Conservation (phyloP, 192 early-diverging fungal genomes). For the Backusella macrospora region DNA sequence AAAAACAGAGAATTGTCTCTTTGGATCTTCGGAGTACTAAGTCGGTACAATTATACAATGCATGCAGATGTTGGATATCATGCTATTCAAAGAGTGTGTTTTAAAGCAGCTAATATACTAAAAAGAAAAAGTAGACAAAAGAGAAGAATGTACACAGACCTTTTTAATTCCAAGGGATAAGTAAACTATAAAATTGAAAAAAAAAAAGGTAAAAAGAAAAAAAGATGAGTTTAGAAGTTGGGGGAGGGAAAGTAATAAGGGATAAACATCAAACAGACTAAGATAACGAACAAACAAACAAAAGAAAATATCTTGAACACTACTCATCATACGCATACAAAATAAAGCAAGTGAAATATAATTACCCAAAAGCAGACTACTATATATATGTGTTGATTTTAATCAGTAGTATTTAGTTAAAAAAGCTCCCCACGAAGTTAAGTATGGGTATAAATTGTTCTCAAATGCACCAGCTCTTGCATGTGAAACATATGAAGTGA, state of each 20-base stretch:
- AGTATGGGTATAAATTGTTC: not conserved
- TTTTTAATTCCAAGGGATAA: conserved; percentile 14
- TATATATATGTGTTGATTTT: not conserved
- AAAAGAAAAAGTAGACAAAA: conserved; percentile 2
- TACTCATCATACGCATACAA: not conserved
- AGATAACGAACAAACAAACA: not conserved
- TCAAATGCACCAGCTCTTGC: conserved; percentile 4
- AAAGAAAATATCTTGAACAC: not conserved
- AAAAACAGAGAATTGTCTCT: not conserved
- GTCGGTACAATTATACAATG: conserved; percentile 9
- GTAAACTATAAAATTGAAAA: conserved; percentile 12
- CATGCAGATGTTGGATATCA: conserved; percentile 7
- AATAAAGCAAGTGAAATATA: not conserved
- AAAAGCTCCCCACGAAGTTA: not conserved
- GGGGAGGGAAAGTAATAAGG: not conserved
- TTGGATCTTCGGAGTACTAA: not conserved
- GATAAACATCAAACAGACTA: conserved; percentile 1
- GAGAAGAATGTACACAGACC: conserved; percentile 15
- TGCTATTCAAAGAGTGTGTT: not conserved
- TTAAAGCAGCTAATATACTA: conserved; percentile 4
- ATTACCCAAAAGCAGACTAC: not conserved
- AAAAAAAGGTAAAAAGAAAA: not conserved
- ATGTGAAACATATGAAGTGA: conserved; percentile 10
- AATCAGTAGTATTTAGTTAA: not conserved
- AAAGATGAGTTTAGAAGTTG: conserved; percentile 4